phyloP scores from a whole-genome alignment of 257 asterid species.

The Plantago major region DNA sequence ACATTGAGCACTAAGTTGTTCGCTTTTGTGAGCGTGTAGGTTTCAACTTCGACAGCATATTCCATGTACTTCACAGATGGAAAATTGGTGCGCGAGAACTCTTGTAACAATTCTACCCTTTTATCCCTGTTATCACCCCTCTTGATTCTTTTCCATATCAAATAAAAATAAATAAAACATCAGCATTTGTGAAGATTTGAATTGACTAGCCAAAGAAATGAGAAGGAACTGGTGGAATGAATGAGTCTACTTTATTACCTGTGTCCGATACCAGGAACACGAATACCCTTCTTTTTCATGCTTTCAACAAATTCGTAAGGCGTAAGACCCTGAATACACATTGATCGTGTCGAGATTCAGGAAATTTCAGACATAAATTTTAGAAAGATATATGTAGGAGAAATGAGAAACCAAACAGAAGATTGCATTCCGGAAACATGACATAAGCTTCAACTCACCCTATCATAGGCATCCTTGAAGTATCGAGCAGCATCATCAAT shows the following conservation, averaged over 20 bases:
- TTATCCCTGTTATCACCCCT: conserved; percentile 98
- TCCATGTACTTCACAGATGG: conserved; percentile 99
- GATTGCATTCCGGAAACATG: too few species aligned
- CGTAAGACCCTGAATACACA: conserved; percentile 57
- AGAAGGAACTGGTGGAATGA: background rate
- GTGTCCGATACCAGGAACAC: conserved; percentile 99
- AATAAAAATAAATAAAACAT: conserved; percentile 17
- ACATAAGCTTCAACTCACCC: conserved; percentile 35
- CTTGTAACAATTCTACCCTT: conserved; percentile 90
- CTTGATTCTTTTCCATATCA: conserved; percentile 62
- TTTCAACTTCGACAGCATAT: conserved; percentile 91
- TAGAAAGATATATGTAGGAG: too few species aligned
- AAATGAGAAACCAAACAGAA: too few species aligned
- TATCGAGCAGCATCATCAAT: conserved; percentile 98
- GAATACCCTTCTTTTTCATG: conserved; percentile 99
- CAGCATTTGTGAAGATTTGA: conserved; percentile 16
- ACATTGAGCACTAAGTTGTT: conserved; percentile 95
- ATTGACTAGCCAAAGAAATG: background rate
- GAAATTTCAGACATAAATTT: too few species aligned
- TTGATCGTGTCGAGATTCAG: background rate
- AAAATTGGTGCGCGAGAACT: conserved; percentile 77
- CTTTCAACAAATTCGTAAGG: conserved; percentile 95
- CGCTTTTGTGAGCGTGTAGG: conserved; percentile 91
- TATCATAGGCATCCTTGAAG: conserved; percentile 97
- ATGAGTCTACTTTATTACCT: conserved; percentile 40